Base-by-base conservation (phyloP, 139 green algal species). In the Chlamydomonas schloesseri region DNA sequence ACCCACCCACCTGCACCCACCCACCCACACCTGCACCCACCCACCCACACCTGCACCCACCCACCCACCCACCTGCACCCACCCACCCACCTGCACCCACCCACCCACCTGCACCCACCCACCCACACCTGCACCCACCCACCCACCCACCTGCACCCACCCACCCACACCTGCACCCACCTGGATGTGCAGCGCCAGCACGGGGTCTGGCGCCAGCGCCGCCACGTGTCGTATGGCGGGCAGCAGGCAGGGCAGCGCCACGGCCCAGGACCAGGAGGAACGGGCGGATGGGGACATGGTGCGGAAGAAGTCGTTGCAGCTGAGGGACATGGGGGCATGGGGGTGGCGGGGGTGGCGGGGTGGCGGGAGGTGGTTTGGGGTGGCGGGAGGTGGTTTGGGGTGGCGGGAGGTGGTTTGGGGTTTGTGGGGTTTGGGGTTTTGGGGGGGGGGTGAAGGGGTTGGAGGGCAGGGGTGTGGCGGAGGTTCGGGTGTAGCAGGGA, bases 271-370 rank as follows among this genome's bases (percentile, higher is more conserved):
- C 74, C 74, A 82, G 13, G 34, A 37, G 55, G 74, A 71, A 21
- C 55, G 34, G 14, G 21, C 3, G 5, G 74, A 13, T 21, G 74
- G 74, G 17, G 74, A 65, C 74, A 82, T 82, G 55, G 74, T 82
- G 33, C 74, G 74, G 74, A 82, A 82, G 28, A 28, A 79, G 47
- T 65, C 72, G 26, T 6, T 14, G 72, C 72, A 79, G 15, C 42
- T 50, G 42, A 5, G 42, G 47, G 21, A 10, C 1, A 21, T 11
- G 65, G 13, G n/a, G n/a, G 64, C 5, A 34, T 26, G 29, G 8
- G 28, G 9, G 29, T 15, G 64, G 29, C 64, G 17, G 26, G 28
- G 64, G 13, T 15, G 64, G 11, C 5, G 64, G 28, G 28, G 29
- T 20, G 26, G 64, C 11, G 29, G 64, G 64, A n/a, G n/a, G n/a